Base-by-base conservation (phyloP, 495 filamentous ascomycete genomes). In the Opeltia flavorubescens region DNA sequence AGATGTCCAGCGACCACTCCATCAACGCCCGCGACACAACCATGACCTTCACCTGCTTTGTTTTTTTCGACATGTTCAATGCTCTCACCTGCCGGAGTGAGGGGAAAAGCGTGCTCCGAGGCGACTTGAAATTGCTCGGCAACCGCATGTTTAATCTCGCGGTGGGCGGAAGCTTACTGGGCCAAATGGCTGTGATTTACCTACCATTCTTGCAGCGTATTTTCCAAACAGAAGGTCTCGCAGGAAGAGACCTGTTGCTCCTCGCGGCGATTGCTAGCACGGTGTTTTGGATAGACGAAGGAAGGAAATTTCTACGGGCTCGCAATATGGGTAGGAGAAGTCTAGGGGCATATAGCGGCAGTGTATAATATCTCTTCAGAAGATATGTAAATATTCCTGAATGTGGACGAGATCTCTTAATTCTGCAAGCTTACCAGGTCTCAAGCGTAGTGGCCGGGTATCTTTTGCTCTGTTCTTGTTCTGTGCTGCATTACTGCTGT, bases 21-120 rank as follows among this genome's bases (percentile, higher is more conserved):
- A 82, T 95, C 43, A 94, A 79, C 9, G 85, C 83, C 25, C 86
- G 93, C 56, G 91, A 98, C 67, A 98, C 91, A 13, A 98, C 91
- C 48, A 95, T 95, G 86, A 98, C 91, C 1, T 98, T 98, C 62
- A 98, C 91, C 18, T 93, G 86, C 64, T 98, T 98, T 57, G 91
- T 98, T 20, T 71, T 96, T 23, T 98, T 95, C 61, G 91, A 98
- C 67, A 96, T 98, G 91, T 93, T 94, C 69, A 95, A 95, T 61
- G 91, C 91, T 0, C 70, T 98, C 12, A 82, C 86, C 7, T 96
- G 91, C 63, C 85, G 91, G 43, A 91, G 84, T 41, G 89, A 95
- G 61, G 74, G 72, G 52, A 98, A 98, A 57, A 88, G 82, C 27
- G 70, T 96, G 4, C 76, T 95, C 20, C 71, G 79, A 25, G 89